These are phyloP conservation scores for Coniochaeta prunicola DNA, from an alignment of 2,329 filamentous ascomycete species.

Conservation along the genomic window DNA sequence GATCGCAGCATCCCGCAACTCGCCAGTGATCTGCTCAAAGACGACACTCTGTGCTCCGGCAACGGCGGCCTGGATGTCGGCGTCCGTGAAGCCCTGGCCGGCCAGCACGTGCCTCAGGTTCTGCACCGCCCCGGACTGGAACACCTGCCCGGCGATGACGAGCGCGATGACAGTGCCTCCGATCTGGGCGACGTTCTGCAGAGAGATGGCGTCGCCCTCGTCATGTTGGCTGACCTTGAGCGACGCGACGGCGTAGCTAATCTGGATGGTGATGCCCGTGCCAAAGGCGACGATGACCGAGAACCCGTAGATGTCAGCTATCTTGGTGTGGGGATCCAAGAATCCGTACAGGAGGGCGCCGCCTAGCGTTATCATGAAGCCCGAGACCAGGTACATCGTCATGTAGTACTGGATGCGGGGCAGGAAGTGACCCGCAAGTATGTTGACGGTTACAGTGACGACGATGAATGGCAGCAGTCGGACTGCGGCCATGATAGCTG, in stretches of 20 bases:
- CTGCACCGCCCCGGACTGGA: conserved; percentile 21
- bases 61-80: conserved; percentile 22
- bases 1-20: conserved; percentile 18
- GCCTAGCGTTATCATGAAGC: conserved; percentile 10
- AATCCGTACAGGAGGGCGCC: conserved; percentile 11
- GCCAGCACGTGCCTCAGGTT: conserved; percentile 17
- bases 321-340: conserved; percentile 9
- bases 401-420: conserved; percentile 11
- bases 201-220: conserved; percentile 12
- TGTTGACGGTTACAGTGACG: conserved; percentile 16
- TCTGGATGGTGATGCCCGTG: conserved; percentile 15
- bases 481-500: conserved; percentile 27
- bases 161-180: conserved; percentile 17
- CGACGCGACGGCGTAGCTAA: conserved; percentile 20
- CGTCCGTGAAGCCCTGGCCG: conserved; percentile 16
- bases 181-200: conserved; percentile 22
- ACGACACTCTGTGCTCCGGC: conserved; percentile 23
- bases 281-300: conserved; percentile 13
- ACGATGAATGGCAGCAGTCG: conserved; percentile 27
- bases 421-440: conserved; percentile 9
- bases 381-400: conserved; percentile 12
- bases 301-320: conserved; percentile 13
- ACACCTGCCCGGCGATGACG: conserved; percentile 19
- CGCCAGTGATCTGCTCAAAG: conserved; percentile 17
- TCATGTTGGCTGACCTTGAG: conserved; percentile 12